Evolutionary conservation across 2,329 filamentous ascomycete genomes (phyloP).

Genomic region (Periglandula ipomoeae): DNA sequence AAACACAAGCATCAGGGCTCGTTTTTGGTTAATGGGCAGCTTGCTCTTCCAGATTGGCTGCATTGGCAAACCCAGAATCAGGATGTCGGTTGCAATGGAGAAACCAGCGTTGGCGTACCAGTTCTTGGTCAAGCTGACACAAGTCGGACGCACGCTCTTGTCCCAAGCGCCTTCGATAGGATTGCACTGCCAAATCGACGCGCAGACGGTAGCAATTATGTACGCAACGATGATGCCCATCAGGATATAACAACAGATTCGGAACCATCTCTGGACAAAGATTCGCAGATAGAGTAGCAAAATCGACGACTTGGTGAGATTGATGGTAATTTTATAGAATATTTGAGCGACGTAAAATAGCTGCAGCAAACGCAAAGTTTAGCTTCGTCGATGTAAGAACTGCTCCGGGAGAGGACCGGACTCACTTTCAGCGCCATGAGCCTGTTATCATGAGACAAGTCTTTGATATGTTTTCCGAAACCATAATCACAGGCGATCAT

Average conservation of each 20-base stretch:
- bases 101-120: slow-evolving; percentile 42
- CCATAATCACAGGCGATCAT: slow-evolving; percentile 31
- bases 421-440: slow-evolving; percentile 27
- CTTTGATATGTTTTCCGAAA: slow-evolving; percentile 31
- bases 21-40: slow-evolving; percentile 30
- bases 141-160: slow-evolving; percentile 29
- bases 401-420: no score
- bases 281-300: slow-evolving; percentile 45
- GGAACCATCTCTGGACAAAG: slow-evolving; percentile 38
- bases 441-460: slow-evolving; percentile 24
- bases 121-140: slow-evolving; percentile 35
- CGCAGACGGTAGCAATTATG: slow-evolving; percentile 32
- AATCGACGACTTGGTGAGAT: slow-evolving; percentile 43
- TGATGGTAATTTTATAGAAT: slow-evolving; percentile 45
- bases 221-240: slow-evolving; percentile 34
- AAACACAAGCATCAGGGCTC: slow-evolving; percentile 32
- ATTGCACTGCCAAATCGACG: slow-evolving; percentile 40
- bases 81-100: slow-evolving; percentile 36
- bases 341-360: slow-evolving; percentile 42
- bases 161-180: slow-evolving; percentile 39
- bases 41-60: slow-evolving; percentile 36
- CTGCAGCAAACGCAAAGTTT: no score
- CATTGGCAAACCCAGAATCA: slow-evolving; percentile 38
- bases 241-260: slow-evolving; percentile 30
- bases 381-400: no score